phyloP scores from a whole-genome alignment of 225 moss, liverwort and hornwort genomes.

The Sphagnum tenellum region DNA sequence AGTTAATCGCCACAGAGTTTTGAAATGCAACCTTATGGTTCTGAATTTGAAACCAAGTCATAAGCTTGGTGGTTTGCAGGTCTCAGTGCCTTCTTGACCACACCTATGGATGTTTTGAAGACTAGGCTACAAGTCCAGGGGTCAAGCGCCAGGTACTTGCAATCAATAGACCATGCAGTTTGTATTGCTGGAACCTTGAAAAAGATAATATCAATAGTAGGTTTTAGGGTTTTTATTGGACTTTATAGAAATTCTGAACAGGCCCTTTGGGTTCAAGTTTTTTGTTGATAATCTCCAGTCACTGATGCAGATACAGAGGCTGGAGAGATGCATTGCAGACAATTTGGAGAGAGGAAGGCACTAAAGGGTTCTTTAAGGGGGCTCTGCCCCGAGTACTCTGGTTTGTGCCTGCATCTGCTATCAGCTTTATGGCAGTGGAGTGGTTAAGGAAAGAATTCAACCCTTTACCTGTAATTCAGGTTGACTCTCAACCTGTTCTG shows the following conservation, averaged over 20 bases:
- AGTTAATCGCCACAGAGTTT: no score
- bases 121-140: conserved; percentile 97
- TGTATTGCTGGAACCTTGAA: no score
- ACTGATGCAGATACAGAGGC: conserved; percentile 50
- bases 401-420: conserved; percentile 94
- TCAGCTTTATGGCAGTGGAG: conserved; percentile 96
- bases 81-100: conserved; percentile 87
- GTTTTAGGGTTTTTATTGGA: no score
- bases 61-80: conserved; percentile 28
- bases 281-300: no score
- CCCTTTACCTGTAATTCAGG: conserved; percentile 8
- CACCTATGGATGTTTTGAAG: conserved; percentile 95
- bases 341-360: conserved; percentile 78
- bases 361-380: conserved; percentile 80
- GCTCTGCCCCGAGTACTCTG: conserved; percentile 76
- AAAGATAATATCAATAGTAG: no score
- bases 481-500: conserved; percentile 28
- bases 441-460: conserved; percentile 85
- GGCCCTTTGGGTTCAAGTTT: no score
- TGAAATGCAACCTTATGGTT: no score
- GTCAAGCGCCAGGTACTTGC: conserved; percentile 50
- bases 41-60: no score
- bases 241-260: no score
- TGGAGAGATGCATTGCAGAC: conserved; percentile 87
- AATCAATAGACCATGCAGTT: no score